Base-by-base conservation (phyloP, 2,329 filamentous ascomycete species). In the Sarocladium strictum region DNA sequence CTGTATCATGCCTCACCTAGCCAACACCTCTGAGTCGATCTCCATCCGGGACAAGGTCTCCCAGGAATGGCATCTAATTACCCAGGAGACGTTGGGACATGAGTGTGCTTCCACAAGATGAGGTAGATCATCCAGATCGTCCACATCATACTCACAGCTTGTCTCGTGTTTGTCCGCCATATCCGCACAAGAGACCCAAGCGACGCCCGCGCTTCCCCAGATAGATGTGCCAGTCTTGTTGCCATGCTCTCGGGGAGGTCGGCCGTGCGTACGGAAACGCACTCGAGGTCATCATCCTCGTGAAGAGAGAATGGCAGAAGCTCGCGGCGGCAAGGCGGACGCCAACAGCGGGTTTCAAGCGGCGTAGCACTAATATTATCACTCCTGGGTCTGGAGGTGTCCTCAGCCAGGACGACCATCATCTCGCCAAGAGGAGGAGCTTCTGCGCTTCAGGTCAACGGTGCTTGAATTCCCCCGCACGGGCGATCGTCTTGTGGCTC, bases 71-170 rank as follows among this genome's bases (percentile, higher is more conserved):
- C n/a, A n/a, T n/a, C n/a, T n/a, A n/a, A n/a, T n/a, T n/a, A n/a
- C n/a, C n/a, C n/a, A n/a, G n/a, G n/a, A n/a, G n/a, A n/a, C n/a
- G n/a, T n/a, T n/a, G n/a, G n/a, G n/a, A n/a, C n/a, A n/a, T n/a
- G n/a, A n/a, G n/a, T n/a, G n/a, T n/a, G n/a, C n/a, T n/a, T n/a
- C n/a, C n/a, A n/a, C n/a, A n/a, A n/a, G n/a, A n/a, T n/a, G n/a
- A n/a, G n/a, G n/a, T n/a, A n/a, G n/a, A n/a, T n/a, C 21, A 56
- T 59, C n/a, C 59, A 62, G 35, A 57, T 61, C 17, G 60, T 63
- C 1, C 58, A 61, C 55, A 57, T 63, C 12, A 57, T 61, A 11
- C 58, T 63, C 47, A 62, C 60, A 2, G 59, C 61, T 1, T 57
- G 54, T 10, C 50, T 59, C 2, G 53, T 58, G 2, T 57, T 61